Percentiles rank a stretch among this genome's conserved stretches.
phyloP scores from a whole-genome alignment of 2,329 filamentous ascomycete genomes.

The Neonectria sp. region DNA sequence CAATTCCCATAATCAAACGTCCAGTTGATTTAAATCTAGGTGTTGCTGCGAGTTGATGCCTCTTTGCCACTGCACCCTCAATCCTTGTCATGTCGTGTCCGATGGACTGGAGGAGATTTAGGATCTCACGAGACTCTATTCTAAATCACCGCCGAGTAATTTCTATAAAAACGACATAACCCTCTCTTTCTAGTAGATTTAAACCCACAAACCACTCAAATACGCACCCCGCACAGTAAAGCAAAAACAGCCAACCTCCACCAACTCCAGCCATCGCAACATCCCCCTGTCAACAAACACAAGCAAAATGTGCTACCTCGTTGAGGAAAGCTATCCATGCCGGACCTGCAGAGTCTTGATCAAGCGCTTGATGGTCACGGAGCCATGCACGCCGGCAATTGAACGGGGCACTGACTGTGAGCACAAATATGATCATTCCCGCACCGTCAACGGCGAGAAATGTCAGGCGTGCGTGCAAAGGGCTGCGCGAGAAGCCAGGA shows the following conservation, averaged over 20 bases:
- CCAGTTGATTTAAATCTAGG: background rate
- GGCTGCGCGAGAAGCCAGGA: background rate
- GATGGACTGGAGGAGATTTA: background rate
- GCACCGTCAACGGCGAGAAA: too few species aligned
- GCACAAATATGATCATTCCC: too few species aligned
- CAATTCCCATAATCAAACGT: background rate
- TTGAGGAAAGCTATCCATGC: background rate
- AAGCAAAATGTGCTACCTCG: background rate
- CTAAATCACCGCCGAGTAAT: background rate
- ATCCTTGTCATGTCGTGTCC: background rate
- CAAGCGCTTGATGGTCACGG: background rate
- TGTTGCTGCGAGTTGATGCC: background rate
- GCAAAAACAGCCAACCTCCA: too few species aligned
- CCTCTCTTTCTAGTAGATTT: background rate
- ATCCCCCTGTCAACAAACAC: background rate
- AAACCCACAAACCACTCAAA: background rate
- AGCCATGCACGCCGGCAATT: background rate
- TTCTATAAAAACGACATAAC: background rate
- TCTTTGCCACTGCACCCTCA: too few species aligned
- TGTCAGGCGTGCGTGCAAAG: background rate
- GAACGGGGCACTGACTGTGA: background rate
- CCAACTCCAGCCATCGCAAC: too few species aligned
- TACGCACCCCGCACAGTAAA: background rate
- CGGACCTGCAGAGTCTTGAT: background rate
- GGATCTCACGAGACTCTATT: background rate